These are phyloP conservation scores for Lactifluus volemus DNA, from an alignment of 768 basidiomycete species.

Conservation along the genomic window DNA sequence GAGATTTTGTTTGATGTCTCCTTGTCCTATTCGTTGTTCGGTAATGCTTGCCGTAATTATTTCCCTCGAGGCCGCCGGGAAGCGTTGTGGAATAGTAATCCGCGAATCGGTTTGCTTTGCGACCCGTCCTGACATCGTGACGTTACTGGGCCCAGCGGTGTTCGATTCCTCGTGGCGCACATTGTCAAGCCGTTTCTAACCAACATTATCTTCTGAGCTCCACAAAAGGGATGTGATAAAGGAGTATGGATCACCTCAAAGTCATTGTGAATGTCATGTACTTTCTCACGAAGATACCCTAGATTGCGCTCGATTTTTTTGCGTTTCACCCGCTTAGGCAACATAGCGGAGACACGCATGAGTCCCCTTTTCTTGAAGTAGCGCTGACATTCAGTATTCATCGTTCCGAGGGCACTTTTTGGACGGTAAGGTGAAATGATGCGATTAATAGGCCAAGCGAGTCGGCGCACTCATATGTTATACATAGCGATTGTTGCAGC, in stretches of 20 bases:
- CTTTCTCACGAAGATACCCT: not conserved
- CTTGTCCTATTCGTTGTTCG: not conserved
- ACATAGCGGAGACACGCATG: not conserved
- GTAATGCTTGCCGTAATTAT: not conserved
- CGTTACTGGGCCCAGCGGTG: not conserved
- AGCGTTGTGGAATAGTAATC: not conserved
- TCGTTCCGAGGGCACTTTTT: conserved; percentile 1
- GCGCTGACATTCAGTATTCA: not conserved
- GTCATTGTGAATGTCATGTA: not conserved
- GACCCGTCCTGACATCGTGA: not conserved
- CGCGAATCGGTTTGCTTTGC: not conserved
- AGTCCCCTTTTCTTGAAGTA: not conserved
- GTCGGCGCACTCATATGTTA: not conserved
- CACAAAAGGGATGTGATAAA: not conserved
- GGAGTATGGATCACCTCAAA: conserved; percentile 1
- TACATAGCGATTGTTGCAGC: conserved; percentile 1
- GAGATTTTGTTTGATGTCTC: not conserved
- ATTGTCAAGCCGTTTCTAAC: not conserved
- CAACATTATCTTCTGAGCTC: not conserved
- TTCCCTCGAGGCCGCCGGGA: not conserved
- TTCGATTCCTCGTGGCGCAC: not conserved
- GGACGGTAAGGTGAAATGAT: not conserved
- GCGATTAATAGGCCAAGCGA: not conserved
- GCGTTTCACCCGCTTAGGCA: conserved; percentile 10
- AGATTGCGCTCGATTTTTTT: conserved; percentile 1